Conservation (phyloP, 23 red algal species). For the Gracilaria domingensis region DNA sequence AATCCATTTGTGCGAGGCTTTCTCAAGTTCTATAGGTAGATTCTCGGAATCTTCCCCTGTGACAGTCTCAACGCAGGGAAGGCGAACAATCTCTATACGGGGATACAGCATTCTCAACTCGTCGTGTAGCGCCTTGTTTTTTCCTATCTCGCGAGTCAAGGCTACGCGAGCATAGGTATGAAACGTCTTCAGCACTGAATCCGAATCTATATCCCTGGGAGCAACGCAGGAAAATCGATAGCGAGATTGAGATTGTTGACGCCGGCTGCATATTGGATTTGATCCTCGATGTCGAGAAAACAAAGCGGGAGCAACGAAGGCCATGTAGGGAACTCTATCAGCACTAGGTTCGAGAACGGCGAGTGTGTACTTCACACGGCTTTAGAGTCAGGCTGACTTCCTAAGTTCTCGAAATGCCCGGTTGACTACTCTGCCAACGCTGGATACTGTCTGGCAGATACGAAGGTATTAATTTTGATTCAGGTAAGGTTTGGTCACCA, state of each 20-base stretch:
- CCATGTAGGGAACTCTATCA: background rate
- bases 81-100: slow-evolving; percentile 26
- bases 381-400: too few relatives aligned
- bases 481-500: too few relatives aligned
- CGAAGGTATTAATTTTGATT: too few relatives aligned
- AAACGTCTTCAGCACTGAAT: background rate
- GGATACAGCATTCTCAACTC: slow-evolving; percentile 28
- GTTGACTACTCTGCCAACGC: too few relatives aligned
- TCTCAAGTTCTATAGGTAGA: slow-evolving; percentile 36
- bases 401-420: too few relatives aligned
- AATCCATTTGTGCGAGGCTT: slow-evolving; percentile 36
- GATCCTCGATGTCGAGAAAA: background rate
- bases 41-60: slow-evolving; percentile 41
- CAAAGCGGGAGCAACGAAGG: slow-evolving; percentile 5
- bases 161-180: slow-evolving; percentile 45
- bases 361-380: too few relatives aligned
- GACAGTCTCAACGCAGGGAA: slow-evolving; percentile 69
- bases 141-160: slow-evolving; percentile 66
- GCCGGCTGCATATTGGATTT: background rate
- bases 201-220: slow-evolving; percentile 8
- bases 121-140: slow-evolving; percentile 54
- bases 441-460: too few relatives aligned
- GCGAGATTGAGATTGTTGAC: background rate
- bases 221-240: slow-evolving; percentile 18
- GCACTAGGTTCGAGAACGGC: too few relatives aligned